Conservation (phyloP, 108 stramenopile species). For the Seminavis robusta region DNA sequence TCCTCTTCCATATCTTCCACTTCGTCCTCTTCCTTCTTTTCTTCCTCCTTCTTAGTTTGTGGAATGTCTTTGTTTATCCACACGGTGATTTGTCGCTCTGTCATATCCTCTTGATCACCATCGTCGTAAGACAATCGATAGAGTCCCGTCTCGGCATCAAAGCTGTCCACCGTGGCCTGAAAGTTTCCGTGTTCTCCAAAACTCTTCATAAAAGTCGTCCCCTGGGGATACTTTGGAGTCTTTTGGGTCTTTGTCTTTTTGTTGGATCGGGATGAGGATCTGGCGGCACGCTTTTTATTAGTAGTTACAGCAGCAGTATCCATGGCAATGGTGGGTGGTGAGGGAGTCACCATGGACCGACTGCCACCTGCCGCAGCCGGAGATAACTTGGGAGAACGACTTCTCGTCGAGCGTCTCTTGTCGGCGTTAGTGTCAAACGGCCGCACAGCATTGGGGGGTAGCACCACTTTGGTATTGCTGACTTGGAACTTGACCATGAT, state of each 20-base stretch:
- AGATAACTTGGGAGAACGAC: no score
- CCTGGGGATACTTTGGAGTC: not conserved
- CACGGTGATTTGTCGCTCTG: not conserved
- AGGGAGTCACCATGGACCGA: constrained; percentile 8
- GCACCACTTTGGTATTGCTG: constrained; percentile 17
- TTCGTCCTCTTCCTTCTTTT: not conserved
- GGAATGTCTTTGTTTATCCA: not conserved
- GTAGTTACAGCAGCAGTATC: not conserved
- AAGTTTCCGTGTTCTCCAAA: not conserved
- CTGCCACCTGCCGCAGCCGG: no score
- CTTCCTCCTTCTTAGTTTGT: not conserved
- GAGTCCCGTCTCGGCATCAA: not conserved
- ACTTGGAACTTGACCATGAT: constrained; percentile 22
- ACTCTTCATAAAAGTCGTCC: not conserved
- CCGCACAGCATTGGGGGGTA: constrained; percentile 3
- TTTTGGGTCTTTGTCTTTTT: not conserved
- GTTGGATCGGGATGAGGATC: not conserved
- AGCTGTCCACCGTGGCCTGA: not conserved
- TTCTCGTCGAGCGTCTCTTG: not conserved
- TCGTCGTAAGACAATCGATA: not conserved
- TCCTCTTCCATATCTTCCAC: not conserved
- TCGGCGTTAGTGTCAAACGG: not conserved
- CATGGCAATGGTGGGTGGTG: constrained; percentile 2
- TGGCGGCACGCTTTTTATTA: not conserved
- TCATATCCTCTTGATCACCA: not conserved